A percentile compares a stretch with the other conserved stretches of the same genome.
Conservation (phyloP, 2,329 filamentous ascomycete genomes). For the Arthrobotrys sphaeroides region DNA sequence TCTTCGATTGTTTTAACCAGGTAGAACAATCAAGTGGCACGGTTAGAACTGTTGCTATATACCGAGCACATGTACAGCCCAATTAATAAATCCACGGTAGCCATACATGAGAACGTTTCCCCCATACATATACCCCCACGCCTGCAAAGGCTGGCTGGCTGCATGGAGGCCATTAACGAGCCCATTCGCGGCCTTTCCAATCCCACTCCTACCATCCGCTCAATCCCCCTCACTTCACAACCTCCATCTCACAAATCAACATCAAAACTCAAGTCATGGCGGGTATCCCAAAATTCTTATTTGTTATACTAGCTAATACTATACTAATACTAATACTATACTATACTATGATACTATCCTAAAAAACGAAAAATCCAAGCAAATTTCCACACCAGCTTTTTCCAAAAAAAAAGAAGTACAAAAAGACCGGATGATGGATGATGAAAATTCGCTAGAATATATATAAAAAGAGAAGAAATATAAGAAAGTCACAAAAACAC, state of each 20-base stretch:
- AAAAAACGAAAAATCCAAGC: constrained; percentile 4
- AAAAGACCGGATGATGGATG: no score
- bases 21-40: no score
- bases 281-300: constrained; percentile 17
- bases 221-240: not conserved
- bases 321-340: constrained; percentile 44
- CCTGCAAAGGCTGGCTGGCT: not conserved
- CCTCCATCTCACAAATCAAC: not conserved
- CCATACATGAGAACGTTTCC: not conserved
- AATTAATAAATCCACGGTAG: no score
- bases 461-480: constrained; percentile 9
- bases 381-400: not conserved
- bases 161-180: not conserved
- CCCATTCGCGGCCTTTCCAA: not conserved
- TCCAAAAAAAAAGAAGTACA: not conserved
- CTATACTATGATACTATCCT: constrained; percentile 26
- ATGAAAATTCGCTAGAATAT: not conserved
- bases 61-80: no score
- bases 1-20: no score
- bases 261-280: not conserved
- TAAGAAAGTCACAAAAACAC: constrained; percentile 25
- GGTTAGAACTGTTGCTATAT: no score
- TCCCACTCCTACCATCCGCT: not conserved
- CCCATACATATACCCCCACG: not conserved
- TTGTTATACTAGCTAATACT: constrained; percentile 39